Base-by-base conservation (phyloP, 495 filamentous ascomycete genomes). In the Niebla homalea region DNA sequence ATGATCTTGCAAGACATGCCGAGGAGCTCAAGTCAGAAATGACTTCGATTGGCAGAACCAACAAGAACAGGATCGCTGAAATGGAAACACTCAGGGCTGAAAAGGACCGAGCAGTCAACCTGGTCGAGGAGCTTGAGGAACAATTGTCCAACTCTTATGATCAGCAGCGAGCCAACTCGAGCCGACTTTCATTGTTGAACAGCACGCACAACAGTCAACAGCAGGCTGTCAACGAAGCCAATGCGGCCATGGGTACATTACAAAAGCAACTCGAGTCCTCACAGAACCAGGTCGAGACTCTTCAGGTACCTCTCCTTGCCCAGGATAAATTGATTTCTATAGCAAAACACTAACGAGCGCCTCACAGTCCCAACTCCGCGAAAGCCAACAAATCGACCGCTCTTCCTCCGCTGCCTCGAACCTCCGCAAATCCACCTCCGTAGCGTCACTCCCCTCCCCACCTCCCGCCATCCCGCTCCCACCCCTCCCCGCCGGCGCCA, bases 111-210 rank as follows among this genome's bases (percentile, higher is more conserved):
- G 90, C 89, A 64, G 84, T 84, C 15, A 80, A 85, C 40, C 70
- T 99, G 8, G 84, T 97, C 7, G 88, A 96, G 60, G 92, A 97
- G 66, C 80, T 99, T 16, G 92, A 99, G 64, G 89, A 99, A 53
- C 90, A 99, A 59, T 78, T 99, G n/a, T 83, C 85, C 53, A 87
- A 73, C 61, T 95, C 87, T 66, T 98, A 84, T 62, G 92, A 98
- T 51, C 87, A 94, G 60, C 87, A 90, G 56, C 85, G 94, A 62
- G 72, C 70, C 53, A 69, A 78, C n/a, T 76, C 76, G 8, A 90
- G 87, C 64, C 85, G 90, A 57, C 66, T 87, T 12, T 83, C 85
- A 61, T 61, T 77, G 71, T 69, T 89, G 66, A 60, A 82, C 64
- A 54, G 71, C 32, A 75, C 78, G 53, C 70, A 72, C 64, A 52